A percentile compares a stretch with the other conserved stretches of the same genome.
Conservation (phyloP, 306 rosid genomes). For the Lathyrus oleraceus region DNA sequence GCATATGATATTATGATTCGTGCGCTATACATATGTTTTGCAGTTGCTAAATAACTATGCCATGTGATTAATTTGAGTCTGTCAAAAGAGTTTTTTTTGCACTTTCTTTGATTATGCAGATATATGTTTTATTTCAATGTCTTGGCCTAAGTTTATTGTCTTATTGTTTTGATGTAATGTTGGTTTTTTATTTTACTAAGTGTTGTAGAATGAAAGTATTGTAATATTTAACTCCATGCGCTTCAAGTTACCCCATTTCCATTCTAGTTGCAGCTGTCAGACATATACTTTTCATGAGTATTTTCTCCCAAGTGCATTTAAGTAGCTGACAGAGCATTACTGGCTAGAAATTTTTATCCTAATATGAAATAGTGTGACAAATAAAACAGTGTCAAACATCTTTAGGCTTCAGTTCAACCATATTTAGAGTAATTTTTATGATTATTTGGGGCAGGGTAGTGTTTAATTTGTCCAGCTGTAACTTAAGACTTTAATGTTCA, state of each 20-base stretch:
- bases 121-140: not conserved
- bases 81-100: constrained; percentile 7
- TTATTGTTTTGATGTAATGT: not conserved
- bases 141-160: not conserved
- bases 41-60: not conserved
- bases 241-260: not conserved
- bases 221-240: not conserved
- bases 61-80: not conserved
- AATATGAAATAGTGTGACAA: not conserved
- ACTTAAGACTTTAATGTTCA: constrained; percentile 11
- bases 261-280: constrained; percentile 18
- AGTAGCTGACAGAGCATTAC: constrained; percentile 13
- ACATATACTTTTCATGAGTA: constrained; percentile 1
- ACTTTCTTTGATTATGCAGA: not conserved
- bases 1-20: not conserved
- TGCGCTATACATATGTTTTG: not conserved
- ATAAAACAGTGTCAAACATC: constrained; percentile 13
- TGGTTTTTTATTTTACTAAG: constrained; percentile 14
- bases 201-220: constrained; percentile 15
- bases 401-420: not conserved
- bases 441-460: not conserved
- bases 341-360: not conserved
- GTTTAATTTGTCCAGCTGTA: not conserved
- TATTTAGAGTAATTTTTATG: not conserved
- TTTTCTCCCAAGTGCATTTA: not conserved